Percentiles rank a stretch among this genome's conserved stretches.
These are phyloP conservation scores for Suhomyces bribrorum DNA, from an alignment of 1,139 yeast species.

Conservation along the genomic window DNA sequence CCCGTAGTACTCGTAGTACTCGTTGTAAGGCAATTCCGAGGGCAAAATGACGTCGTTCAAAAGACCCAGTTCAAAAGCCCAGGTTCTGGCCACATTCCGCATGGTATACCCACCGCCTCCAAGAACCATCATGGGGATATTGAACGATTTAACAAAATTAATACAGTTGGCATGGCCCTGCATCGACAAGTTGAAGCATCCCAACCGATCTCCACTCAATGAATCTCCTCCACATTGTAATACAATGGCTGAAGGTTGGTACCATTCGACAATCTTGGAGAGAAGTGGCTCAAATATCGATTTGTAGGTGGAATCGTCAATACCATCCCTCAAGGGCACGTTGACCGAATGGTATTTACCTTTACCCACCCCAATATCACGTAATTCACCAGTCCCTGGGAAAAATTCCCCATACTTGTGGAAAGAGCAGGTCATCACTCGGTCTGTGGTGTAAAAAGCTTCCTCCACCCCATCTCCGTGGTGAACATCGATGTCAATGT, in stretches of 20 bases:
- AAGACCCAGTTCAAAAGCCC: slow-evolving; percentile 94
- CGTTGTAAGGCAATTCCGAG: slow-evolving; percentile 88
- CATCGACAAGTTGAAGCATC: slow-evolving; percentile 90
- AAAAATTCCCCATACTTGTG: slow-evolving; percentile 96
- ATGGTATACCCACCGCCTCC: slow-evolving; percentile 99
- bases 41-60: slow-evolving; percentile 78
- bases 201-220: slow-evolving; percentile 84
- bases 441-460: slow-evolving; percentile 92
- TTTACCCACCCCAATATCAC: slow-evolving; percentile 86
- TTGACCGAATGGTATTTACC: slow-evolving; percentile 87
- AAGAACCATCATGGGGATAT: slow-evolving; percentile 84
- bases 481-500: slow-evolving; percentile 94
- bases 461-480: slow-evolving; percentile 99
- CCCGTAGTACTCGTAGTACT: slow-evolving; percentile 94
- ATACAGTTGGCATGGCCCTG: slow-evolving; percentile 96
- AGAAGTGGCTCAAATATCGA: slow-evolving; percentile 87
- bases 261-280: slow-evolving; percentile 83
- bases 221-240: slow-evolving; percentile 95
- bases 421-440: slow-evolving; percentile 97
- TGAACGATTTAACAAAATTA: slow-evolving; percentile 81
- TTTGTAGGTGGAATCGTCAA: slow-evolving; percentile 85
- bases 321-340: slow-evolving; percentile 90
- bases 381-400: slow-evolving; percentile 93
- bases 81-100: slow-evolving; percentile 93
- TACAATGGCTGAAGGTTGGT: slow-evolving; percentile 90